These are phyloP conservation scores for Sarocladiaceae sp. DNA, from an alignment of 2,329 filamentous ascomycete genomes.

Conservation along the genomic window DNA sequence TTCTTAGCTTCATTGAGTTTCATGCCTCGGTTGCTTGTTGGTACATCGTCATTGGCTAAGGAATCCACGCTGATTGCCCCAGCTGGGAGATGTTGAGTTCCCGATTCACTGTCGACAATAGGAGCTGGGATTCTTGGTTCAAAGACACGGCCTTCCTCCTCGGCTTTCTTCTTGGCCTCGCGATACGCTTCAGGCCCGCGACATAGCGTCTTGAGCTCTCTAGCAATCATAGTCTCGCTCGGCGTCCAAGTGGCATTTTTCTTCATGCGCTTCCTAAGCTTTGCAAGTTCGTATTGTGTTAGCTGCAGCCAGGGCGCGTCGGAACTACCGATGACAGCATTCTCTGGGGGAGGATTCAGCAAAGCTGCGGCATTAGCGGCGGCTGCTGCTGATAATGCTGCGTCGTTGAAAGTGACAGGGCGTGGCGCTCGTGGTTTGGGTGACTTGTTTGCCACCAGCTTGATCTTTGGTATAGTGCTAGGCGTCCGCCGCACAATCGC, in stretches of 20 bases:
- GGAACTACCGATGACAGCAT: slow-evolving; percentile 50
- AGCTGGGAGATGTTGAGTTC: slow-evolving; percentile 46
- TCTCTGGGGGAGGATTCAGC: slow-evolving; percentile 52
- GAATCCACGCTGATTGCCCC: slow-evolving; percentile 54
- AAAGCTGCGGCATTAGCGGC: slow-evolving; percentile 34
- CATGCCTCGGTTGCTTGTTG: slow-evolving; percentile 66
- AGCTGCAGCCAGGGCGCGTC: slow-evolving; percentile 62
- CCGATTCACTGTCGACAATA: slow-evolving; percentile 42
- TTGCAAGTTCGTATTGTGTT: slow-evolving; percentile 58
- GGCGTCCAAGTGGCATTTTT: slow-evolving; percentile 84
- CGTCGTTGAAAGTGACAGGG: slow-evolving; percentile 39
- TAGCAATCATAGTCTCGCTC: slow-evolving; percentile 77
- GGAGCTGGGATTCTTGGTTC: slow-evolving; percentile 31
- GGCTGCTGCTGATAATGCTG: slow-evolving; percentile 27
- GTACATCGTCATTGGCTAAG: slow-evolving; percentile 53
- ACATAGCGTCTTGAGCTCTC: slow-evolving; percentile 66
- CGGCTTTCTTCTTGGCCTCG: slow-evolving; percentile 57
- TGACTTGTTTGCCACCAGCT: slow-evolving; percentile 34
- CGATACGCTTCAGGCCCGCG: slow-evolving; percentile 59
- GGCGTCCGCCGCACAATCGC: slow-evolving; percentile 28
- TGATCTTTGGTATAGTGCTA: slow-evolving; percentile 39
- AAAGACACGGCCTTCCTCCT: slow-evolving; percentile 59
- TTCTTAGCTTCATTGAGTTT: slow-evolving; percentile 74
- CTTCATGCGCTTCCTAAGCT: slow-evolving; percentile 80
- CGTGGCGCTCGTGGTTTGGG: slow-evolving; percentile 10